Percentiles rank a stretch among this genome's conserved stretches.
phyloP scores from a whole-genome alignment of 2,329 filamentous ascomycete genomes.

The Lojkania enalia region DNA sequence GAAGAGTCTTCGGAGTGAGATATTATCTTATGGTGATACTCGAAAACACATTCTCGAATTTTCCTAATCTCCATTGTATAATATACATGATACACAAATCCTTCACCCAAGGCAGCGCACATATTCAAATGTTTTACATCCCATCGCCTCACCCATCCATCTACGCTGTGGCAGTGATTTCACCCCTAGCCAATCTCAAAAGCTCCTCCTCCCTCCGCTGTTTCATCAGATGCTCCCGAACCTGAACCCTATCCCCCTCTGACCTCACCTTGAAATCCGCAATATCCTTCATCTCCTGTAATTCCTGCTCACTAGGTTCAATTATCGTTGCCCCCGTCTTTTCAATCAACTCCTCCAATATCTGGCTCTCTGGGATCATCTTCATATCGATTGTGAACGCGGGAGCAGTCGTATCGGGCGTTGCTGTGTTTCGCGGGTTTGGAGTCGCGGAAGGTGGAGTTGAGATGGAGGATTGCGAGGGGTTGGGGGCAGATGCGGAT shows the following conservation, averaged over 20 bases:
- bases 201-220: constrained; percentile 65
- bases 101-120: no score
- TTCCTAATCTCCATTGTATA: no score
- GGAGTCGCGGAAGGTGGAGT: constrained; percentile 24
- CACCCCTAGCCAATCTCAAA: constrained; percentile 57
- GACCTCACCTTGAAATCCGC: constrained; percentile 58
- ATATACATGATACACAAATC: no score
- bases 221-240: constrained; percentile 58
- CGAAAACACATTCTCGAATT: no score
- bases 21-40: no score
- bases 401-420: constrained; percentile 41
- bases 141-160: no score
- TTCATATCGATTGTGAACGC: constrained; percentile 61
- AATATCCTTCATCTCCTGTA: constrained; percentile 60
- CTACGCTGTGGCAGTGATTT: constrained; percentile 29
- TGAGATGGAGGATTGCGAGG: constrained; percentile 19
- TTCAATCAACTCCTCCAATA: constrained; percentile 64
- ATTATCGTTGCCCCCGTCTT: constrained; percentile 65
- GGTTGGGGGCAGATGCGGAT: constrained; percentile 16
- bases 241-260: constrained; percentile 59
- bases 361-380: constrained; percentile 61
- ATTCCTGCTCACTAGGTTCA: constrained; percentile 62
- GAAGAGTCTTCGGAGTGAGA: no score
- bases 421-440: constrained; percentile 27
- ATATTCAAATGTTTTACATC: no score